Base-by-base conservation (phyloP, 805 yeast species). In the Teunomyces cretensis region DNA sequence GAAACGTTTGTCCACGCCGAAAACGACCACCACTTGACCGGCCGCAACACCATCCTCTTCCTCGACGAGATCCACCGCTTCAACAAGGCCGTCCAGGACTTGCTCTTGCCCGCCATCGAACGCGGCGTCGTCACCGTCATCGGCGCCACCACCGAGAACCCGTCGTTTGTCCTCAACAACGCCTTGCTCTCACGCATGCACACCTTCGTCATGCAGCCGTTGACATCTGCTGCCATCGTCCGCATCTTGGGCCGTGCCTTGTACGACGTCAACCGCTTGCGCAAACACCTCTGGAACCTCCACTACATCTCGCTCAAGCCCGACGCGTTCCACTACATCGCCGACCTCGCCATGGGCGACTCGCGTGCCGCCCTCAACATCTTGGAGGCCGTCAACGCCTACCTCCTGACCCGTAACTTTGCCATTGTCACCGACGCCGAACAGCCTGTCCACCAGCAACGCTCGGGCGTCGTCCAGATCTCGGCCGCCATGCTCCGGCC, bases 331-430 rank as follows among this genome's bases (percentile, higher is more conserved):
- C 81, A 80, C 32, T 84, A 88, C 58, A 68, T 92, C 4, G 84
- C 88, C 3, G 81, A 79, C 37, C 66, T 90, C 7, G 78, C 96
- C 0, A 83, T 85, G 52, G 99, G 99, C 1, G 98, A 94, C 61
- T 89, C 96, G 0, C 71, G 99, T 42, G 78, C 83, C 16, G 94
- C 96, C 0, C 67, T 94, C 22, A 90, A 91, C 50, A 67, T 89
- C 37, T 60, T 94, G 32, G 99, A 92, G 57, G 72, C 90, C 39
- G 64, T 84, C 9, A 84, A 83, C 55, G 79, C 85, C 0, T 78
- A 78, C 60, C 67, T 76, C 41, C 52, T 75, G 33, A 56, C 71
- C 41, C 42, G 62, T 39, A 46, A 68, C 44, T 58, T 52, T 58
- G 32, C 27, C 58, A 56, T 2, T 44, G 45, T 11, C 16, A 53